A percentile compares a stretch with the other conserved stretches of the same genome.
These are phyloP conservation scores for Vitis hybrid DNA, from an alignment of 177 flowering plant genomes.

Conservation along the genomic window DNA sequence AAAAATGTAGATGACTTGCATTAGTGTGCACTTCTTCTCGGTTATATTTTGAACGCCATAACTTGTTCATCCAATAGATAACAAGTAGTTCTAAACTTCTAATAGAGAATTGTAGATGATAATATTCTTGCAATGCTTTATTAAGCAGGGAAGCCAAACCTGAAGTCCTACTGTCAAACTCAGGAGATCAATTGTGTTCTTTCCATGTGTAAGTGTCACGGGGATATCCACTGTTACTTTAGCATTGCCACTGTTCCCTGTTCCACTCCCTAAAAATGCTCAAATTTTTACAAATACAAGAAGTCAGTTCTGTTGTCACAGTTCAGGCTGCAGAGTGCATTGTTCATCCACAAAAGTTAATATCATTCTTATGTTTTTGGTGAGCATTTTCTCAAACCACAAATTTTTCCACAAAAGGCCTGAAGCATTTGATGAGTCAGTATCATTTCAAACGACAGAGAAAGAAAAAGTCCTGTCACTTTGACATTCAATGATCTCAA, in stretches of 20 bases:
- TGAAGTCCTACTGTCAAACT: slow-evolving; percentile 95
- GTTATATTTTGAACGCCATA: neutral
- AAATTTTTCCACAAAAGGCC: too few species aligned
- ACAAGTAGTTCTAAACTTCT: neutral
- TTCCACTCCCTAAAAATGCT: slow-evolving; percentile 62
- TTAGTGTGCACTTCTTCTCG: slow-evolving; percentile 6
- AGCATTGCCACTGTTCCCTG: slow-evolving; percentile 47
- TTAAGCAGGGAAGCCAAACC: slow-evolving; percentile 39
- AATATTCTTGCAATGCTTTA: too few species aligned
- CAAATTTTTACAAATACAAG: slow-evolving; percentile 2
- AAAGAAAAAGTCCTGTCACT: too few species aligned
- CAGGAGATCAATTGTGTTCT: slow-evolving; percentile 76
- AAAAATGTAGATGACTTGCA: neutral
- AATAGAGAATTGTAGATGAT: neutral
- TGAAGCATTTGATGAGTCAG: too few species aligned
- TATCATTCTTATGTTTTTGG: too few species aligned
- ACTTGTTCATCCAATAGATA: neutral
- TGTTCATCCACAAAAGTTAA: too few species aligned
- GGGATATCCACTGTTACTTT: slow-evolving; percentile 63
- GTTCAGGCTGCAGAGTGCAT: neutral
- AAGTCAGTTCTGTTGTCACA: neutral
- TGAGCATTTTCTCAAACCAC: too few species aligned
- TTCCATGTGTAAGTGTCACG: slow-evolving; percentile 55
- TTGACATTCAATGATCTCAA: too few species aligned
- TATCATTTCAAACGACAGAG: too few species aligned